A percentile compares a stretch with the other conserved stretches of the same genome.
These are phyloP conservation scores for Tolypocladium endophyticum DNA, from an alignment of 2,329 filamentous ascomycete species.

Conservation along the genomic window DNA sequence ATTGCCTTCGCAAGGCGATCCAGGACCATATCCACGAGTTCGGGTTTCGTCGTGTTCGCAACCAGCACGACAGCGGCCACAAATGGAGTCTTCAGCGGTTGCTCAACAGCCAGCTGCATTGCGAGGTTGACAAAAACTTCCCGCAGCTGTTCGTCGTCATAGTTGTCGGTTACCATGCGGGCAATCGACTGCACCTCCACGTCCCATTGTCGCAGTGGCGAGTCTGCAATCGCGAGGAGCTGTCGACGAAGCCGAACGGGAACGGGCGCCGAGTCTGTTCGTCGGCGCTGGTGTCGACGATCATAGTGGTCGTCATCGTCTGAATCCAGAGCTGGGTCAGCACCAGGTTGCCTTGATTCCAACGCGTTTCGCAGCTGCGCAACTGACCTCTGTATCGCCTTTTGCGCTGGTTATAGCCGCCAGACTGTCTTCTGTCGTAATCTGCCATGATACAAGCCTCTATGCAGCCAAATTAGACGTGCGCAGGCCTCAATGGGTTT, in stretches of 20 bases:
- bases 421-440: conserved; percentile 43
- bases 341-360: neutral
- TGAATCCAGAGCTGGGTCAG: conserved; percentile 7
- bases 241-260: conserved; percentile 66
- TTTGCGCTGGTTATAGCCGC: conserved; percentile 57
- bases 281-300: conserved; percentile 60
- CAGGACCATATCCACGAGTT: conserved; percentile 63
- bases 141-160: conserved; percentile 72
- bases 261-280: conserved; percentile 60
- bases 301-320: conserved; percentile 70
- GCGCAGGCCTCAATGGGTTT: neutral
- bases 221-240: conserved; percentile 72
- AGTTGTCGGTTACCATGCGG: conserved; percentile 68
- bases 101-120: conserved; percentile 71
- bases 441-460: conserved; percentile 33
- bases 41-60: conserved; percentile 66
- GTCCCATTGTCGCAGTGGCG: conserved; percentile 64
- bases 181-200: conserved; percentile 70
- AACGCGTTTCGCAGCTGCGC: neutral
- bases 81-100: conserved; percentile 97
- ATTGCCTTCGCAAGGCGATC: conserved; percentile 47
- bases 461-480: neutral
- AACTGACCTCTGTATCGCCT: conserved; percentile 65
- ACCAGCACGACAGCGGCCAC: conserved; percentile 74
- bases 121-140: conserved; percentile 62